Evolutionary conservation across 1,139 yeast genomes (phyloP), one percentile per base, ranked within the genome.

Genomic region (Casaregolazyma lundiana): DNA sequence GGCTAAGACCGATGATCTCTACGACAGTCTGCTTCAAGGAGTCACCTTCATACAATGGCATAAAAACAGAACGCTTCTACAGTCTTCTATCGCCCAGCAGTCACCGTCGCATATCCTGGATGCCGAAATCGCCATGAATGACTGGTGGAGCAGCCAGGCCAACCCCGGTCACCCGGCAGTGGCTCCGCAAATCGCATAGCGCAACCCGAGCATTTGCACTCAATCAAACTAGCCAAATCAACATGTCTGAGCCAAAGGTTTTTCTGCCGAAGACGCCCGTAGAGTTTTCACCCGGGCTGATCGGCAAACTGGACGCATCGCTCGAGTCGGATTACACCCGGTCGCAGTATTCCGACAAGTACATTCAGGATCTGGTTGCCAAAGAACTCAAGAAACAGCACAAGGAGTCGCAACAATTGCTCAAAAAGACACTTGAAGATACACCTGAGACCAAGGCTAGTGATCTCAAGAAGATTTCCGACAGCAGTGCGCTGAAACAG

Each of bases 281-380:
- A 43, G 88, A 84, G 60, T 84, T 81, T 65, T 81, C 83, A 51
- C 81, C 84, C 15, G 75, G 80, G 22, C 77, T 83, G 51, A 71
- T 87, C 53, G 74, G 81, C 19, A 85, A 84, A 60, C 76, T 89
- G 55, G 95, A 86, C 57, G 72, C 77, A 44, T 75, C 85, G 6
- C 73, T 78, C 40, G 96, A 73, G 73, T 79, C 94, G 6, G 90
- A 89, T 63, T 85, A 79, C 64, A 78, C 95, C 16, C 80, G 96
- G 60, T 75, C 84, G 43, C 96, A 88, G 63, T 77, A 81, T 62
- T 77, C 88, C 15, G 92, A 86, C 52, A 81, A 80, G 63, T 80
- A 80, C 59, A 78, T 90, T 50, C 90, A 89, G 64, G 84, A 84
- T 47, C 75, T 84, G 60, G 92, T 90, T 21, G 72, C 81, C 40